phyloP scores from a whole-genome alignment of 2,329 filamentous ascomycete genomes.

The Aspergillus alliaceus region DNA sequence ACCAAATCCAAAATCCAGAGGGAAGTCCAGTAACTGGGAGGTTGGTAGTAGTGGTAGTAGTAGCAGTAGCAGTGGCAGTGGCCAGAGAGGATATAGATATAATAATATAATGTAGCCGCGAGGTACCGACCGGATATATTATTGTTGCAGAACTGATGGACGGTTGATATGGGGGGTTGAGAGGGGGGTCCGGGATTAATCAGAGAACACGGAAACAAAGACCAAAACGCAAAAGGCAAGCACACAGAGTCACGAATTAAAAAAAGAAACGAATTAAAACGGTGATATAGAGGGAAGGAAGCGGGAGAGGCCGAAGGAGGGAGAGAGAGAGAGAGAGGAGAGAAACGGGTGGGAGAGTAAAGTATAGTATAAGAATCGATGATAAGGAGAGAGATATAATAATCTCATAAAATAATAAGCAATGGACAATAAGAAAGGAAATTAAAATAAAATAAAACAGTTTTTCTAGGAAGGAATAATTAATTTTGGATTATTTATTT shows the following conservation, averaged over 20 bases:
- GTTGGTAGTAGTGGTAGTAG: neutral
- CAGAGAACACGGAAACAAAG: constrained; percentile 8
- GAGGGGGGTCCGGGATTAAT: constrained; percentile 1
- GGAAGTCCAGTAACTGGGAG: neutral
- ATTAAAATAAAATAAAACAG: constrained; percentile 2
- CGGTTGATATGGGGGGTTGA: neutral
- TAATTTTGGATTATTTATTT: neutral
- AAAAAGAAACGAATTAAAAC: constrained; percentile 31
- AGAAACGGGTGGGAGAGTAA: neutral
- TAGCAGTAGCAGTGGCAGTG: too few species aligned
- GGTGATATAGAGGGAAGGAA: constrained; percentile 47
- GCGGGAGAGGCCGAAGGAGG: constrained; percentile 11
- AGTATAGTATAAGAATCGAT: constrained; percentile 1
- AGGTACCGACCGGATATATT: neutral
- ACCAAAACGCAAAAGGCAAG: constrained; percentile 4
- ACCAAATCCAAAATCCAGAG: neutral
- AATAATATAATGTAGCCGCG: neutral
- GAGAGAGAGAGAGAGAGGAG: constrained; percentile 9
- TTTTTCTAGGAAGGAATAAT: neutral
- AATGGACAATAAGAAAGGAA: constrained; percentile 19
- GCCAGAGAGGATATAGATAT: too few species aligned
- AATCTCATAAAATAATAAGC: constrained; percentile 3
- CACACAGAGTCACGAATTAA: constrained; percentile 7
- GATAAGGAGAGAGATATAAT: constrained; percentile 8
- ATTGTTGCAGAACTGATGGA: neutral